Evolutionary conservation across 192 early-diverging fungal species (phyloP), one percentile per base, ranked within the genome.

Genomic region (Backusella circina): DNA sequence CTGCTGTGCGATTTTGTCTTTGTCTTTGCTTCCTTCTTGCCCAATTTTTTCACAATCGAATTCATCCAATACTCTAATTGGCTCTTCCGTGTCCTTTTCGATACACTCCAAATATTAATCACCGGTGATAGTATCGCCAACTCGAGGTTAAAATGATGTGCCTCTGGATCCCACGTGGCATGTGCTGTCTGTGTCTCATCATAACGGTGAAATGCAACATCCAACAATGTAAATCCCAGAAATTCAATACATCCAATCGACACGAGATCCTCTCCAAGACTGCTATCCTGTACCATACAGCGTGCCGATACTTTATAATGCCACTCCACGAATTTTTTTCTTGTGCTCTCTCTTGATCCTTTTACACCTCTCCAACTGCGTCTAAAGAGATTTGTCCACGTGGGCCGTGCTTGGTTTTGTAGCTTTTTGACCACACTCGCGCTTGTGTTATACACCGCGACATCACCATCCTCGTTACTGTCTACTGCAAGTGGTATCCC

Each of bases 31-130:
- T 72, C 35, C 18, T 68, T 26, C 4, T 37, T 21, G 9, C 21
- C 33, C 8, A 65, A 16, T 7, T 32, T 9, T 1, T 16, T 23
- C 1, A 23, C 23, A 15, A 70, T 47, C 1, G 10, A 28, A 31
- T 47, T 47, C 23, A 47, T 41, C 69, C 69, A 70, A 30, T 41
- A 70, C 39, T 70, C 69, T 1, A 70, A 5, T 16, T 70, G 69
- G 28, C 5, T 70, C 12, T 18, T 15, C 28, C 31, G 26, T 4
- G 33, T 31, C 5, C 16, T 38, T 0, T 3, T 41, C 5, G 38
- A 15, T 18, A 30, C 13, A 1, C 23, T 66, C 64, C 73, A 74
- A 3, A 18, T 37, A 33, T 74, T 74, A 7, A 74, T 21, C 5
- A 74, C 73, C 1, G 64, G 73, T 5, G 33, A 66, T 7, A 66